Conservation (phyloP, 1,139 yeast genomes). For the Kazachstania sp. region DNA sequence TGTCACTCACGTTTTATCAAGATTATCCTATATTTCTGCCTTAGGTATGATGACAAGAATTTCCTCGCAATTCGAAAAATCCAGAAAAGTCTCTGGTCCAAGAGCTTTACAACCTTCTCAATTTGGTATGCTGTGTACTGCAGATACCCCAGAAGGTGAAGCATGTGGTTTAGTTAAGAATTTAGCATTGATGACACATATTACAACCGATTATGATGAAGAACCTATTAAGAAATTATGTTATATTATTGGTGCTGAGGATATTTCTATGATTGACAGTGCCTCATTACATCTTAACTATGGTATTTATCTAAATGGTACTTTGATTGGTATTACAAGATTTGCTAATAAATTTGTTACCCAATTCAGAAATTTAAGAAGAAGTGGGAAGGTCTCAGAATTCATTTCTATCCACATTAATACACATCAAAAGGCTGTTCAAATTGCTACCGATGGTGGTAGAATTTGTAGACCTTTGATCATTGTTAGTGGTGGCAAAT, state of each 20-base stretch:
- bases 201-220: constrained; percentile 97
- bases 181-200: constrained; percentile 95
- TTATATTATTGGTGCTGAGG: constrained; percentile 81
- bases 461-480: constrained; percentile 95
- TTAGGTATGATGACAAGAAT: constrained; percentile 99
- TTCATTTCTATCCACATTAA: constrained; percentile 88
- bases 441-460: constrained; percentile 98
- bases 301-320: constrained; percentile 89
- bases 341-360: constrained; percentile 75
- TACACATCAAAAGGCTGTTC: constrained; percentile 84
- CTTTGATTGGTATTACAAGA: constrained; percentile 80
- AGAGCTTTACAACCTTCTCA: constrained; percentile 99
- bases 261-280: constrained; percentile 71
- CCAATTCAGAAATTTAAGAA: constrained; percentile 69
- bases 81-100: constrained; percentile 97
- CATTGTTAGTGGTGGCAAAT: constrained; percentile 62
- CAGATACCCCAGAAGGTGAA: constrained; percentile 99
- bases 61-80: constrained; percentile 94
- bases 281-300: constrained; percentile 74
- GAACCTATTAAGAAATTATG: constrained; percentile 74
- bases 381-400: constrained; percentile 80
- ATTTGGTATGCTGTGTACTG: constrained; percentile 97
- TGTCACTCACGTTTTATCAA: constrained; percentile 89
- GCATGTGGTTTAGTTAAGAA: constrained; percentile 98
- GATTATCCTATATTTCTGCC: constrained; percentile 89